Evolutionary conservation across 352 stramenopile species (phyloP).

Genomic region (Pythium phragmitis): DNA sequence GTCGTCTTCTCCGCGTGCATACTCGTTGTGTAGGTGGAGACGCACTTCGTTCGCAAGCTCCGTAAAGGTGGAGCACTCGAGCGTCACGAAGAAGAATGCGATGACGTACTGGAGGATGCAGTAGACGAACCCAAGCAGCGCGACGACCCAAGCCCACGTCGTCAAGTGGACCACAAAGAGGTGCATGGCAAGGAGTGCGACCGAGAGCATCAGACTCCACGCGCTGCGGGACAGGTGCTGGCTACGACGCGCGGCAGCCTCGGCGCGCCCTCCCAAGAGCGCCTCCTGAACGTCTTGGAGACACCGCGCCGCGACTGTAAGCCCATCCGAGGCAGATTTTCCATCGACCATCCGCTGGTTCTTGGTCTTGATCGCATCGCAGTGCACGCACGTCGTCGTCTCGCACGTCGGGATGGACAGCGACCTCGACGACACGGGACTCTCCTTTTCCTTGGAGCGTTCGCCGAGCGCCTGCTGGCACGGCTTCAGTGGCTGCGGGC

Average conservation of each 20-base stretch:
- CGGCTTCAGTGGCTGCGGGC: slow-evolving; percentile 23
- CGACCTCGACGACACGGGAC: slow-evolving; percentile 4
- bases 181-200: slow-evolving; percentile 32
- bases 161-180: slow-evolving; percentile 21
- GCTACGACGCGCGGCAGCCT: slow-evolving; percentile 40
- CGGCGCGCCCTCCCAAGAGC: slow-evolving; percentile 39
- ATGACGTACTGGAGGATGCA: slow-evolving; percentile 65
- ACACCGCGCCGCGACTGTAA: slow-evolving; percentile 23
- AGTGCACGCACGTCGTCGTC: slow-evolving; percentile 46
- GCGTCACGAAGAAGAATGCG: slow-evolving; percentile 77
- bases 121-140: slow-evolving; percentile 39
- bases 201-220: slow-evolving; percentile 31
- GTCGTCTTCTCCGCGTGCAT: slow-evolving; percentile 8
- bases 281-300: slow-evolving; percentile 48
- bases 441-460: slow-evolving; percentile 16
- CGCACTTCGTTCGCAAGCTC: slow-evolving; percentile 70
- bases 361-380: slow-evolving; percentile 36
- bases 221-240: slow-evolving; percentile 39
- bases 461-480: slow-evolving; percentile 36
- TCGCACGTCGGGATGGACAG: slow-evolving; percentile 28
- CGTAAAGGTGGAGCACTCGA: slow-evolving; percentile 81
- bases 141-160: slow-evolving; percentile 29
- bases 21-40: slow-evolving; percentile 48
- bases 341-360: not conserved
- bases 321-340: not conserved